Conservation (phyloP, 768 basidiomycete species). For the Infundibulicybe gibba region DNA sequence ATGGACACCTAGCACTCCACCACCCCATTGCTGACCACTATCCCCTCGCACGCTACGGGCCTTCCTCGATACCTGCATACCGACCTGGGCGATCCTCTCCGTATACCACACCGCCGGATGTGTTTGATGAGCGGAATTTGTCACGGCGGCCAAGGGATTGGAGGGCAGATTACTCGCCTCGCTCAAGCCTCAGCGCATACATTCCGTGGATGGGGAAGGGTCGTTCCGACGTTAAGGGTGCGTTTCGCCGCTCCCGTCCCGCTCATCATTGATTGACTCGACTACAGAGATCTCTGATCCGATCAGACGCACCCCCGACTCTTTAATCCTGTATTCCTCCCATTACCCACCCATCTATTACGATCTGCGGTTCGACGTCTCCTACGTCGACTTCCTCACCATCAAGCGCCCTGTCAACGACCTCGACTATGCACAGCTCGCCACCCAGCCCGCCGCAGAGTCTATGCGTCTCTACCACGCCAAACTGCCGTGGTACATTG, state of each 20-base stretch:
- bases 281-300: constrained; percentile 23
- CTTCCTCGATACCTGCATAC: constrained; percentile 1
- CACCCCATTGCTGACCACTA: constrained; percentile 11
- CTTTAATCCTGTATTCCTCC: constrained; percentile 22
- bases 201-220: constrained; percentile 22
- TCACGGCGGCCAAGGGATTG: constrained; percentile 38
- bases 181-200: constrained; percentile 18
- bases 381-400: constrained; percentile 39
- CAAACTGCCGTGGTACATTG: constrained; percentile 65
- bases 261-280: background rate
- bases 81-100: constrained; percentile 4
- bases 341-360: constrained; percentile 34
- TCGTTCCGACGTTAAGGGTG: constrained; percentile 30
- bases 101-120: constrained; percentile 19
- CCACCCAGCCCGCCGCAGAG: constrained; percentile 44
- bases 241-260: background rate
- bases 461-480: constrained; percentile 56
- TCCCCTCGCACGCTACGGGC: background rate
- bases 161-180: constrained; percentile 33
- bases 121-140: constrained; percentile 28
- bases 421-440: constrained; percentile 52
- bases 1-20: background rate
- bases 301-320: constrained; percentile 23
- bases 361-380: constrained; percentile 46
- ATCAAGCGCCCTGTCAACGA: constrained; percentile 37